Evolutionary conservation across 306 rosid species (phyloP).

Genomic region (Casuarina glauca): DNA sequence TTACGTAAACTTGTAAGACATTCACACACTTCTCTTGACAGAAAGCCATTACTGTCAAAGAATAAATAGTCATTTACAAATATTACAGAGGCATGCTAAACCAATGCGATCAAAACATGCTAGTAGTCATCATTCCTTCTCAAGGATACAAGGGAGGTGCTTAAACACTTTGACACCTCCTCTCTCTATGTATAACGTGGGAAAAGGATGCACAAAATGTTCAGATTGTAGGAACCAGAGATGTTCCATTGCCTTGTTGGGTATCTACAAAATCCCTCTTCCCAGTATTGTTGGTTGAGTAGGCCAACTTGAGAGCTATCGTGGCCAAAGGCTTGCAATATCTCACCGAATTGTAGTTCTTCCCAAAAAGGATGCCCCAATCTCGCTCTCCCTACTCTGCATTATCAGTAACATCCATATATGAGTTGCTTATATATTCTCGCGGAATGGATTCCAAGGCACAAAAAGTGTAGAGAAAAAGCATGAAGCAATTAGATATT

Average conservation of each 20-base stretch:
- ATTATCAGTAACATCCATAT: slow-evolving; percentile 24
- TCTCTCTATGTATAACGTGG: slow-evolving; percentile 14
- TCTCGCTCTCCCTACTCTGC: slow-evolving; percentile 91
- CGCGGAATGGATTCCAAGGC: neutral
- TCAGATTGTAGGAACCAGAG: slow-evolving; percentile 1
- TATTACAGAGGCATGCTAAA: slow-evolving; percentile 7
- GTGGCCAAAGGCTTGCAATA: too few species aligned
- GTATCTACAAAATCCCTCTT: slow-evolving; percentile 26
- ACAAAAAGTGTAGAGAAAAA: neutral
- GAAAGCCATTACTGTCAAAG: neutral
- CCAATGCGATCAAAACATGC: neutral
- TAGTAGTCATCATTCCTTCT: slow-evolving; percentile 5
- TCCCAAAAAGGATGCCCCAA: slow-evolving; percentile 94
- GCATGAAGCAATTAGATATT: slow-evolving; percentile 14
- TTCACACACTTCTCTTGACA: neutral
- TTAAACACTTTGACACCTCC: slow-evolving; percentile 19
- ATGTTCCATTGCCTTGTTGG: neutral
- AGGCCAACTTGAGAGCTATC: slow-evolving; percentile 8
- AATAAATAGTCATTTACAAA: slow-evolving; percentile 27
- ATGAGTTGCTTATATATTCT: slow-evolving; percentile 8
- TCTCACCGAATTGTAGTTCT: slow-evolving; percentile 81
- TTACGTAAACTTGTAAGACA: too few species aligned
- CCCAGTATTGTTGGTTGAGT: slow-evolving; percentile 14
- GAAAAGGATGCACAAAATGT: slow-evolving; percentile 6
- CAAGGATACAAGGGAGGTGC: slow-evolving; percentile 26